Base-by-base conservation (phyloP, 176 grass and related monocot species). In the Panicum miliaceum region DNA sequence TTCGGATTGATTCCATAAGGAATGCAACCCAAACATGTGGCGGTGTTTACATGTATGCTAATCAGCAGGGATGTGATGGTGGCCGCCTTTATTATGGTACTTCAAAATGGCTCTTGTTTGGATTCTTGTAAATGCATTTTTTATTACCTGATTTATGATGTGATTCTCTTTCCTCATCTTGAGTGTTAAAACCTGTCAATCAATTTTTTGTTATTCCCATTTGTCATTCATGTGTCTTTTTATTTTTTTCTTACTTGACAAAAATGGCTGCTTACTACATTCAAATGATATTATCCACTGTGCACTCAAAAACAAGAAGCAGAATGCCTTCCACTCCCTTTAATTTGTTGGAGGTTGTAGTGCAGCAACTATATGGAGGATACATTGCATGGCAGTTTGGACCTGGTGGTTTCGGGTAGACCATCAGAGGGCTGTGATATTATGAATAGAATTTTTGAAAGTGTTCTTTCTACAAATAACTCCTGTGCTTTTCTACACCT, bases 41-140 rank as follows among this genome's bases (percentile, higher is more conserved):
- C 42, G 96, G 96, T 86, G 93, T 93, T 75, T 98, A 98, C 73
- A 86, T 98, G 72, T 98, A 98, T 58, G 91, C 89, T 75, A 98
- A 98, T 88, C 96, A 98, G 8, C 96, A 98, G 65, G 96, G 93
- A 35, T 95, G 96, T 67, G 96, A 98, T 92, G 93, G 96, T 83
- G 91, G 89, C 51, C 96, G 91, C 64, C 91, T 98, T 87, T 98
- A 98, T 68, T 98, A 95, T 80, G 96, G 96, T 98, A 84, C 77
- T 76, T 63, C 37, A 75, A 75, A 64, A 79, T 80, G 45, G 12
- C 15, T 5, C 0, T 64, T 82, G 6, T 82, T 88, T 86, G 80
- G 29, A 32, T 51, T 63, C 32, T 50, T 22, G 26, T 11, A 12
- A 38, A 52, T 58, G 18, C 63, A 35, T 76, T 70, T 45, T 61